These are phyloP conservation scores for Venturiaceae sp. DNA, from an alignment of 2,329 filamentous ascomycete genomes.

Conservation along the genomic window DNA sequence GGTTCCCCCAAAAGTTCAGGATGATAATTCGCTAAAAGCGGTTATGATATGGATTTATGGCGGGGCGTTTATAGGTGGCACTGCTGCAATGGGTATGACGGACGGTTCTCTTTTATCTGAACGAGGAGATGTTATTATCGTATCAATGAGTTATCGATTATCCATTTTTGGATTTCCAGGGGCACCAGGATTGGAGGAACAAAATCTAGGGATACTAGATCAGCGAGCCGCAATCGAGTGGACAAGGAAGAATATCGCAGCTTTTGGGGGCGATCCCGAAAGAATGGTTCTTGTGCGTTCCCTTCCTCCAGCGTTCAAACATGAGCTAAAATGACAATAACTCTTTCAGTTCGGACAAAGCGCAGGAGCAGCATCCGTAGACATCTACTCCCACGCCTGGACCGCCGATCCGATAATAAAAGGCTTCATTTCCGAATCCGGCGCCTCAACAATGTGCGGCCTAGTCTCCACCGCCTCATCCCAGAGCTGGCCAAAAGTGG, in stretches of 20 bases:
- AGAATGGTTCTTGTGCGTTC: too few species aligned
- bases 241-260: slow-evolving; percentile 4
- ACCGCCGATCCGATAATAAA: too few species aligned
- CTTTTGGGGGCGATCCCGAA: too few species aligned
- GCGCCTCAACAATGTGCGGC: too few species aligned
- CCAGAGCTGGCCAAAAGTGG: too few species aligned
- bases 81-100: neutral
- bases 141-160: slow-evolving; percentile 6
- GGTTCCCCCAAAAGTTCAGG: slow-evolving; percentile 3
- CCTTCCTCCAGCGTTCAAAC: too few species aligned
- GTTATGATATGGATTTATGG: slow-evolving; percentile 10
- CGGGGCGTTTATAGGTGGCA: slow-evolving; percentile 3
- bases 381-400: too few species aligned
- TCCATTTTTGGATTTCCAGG: slow-evolving; percentile 6
- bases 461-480: too few species aligned
- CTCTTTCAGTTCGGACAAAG: too few species aligned
- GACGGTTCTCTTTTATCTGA: slow-evolving; percentile 2
- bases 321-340: too few species aligned
- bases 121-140: slow-evolving; percentile 1
- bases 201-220: slow-evolving; percentile 4
- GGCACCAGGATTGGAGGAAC: neutral
- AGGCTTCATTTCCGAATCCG: too few species aligned
- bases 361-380: too few species aligned
- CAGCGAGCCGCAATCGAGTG: slow-evolving; percentile 7
- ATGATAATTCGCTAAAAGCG: neutral